phyloP scores from a whole-genome alignment of 495 filamentous ascomycete genomes.

The Astrocystis sublimbata region DNA sequence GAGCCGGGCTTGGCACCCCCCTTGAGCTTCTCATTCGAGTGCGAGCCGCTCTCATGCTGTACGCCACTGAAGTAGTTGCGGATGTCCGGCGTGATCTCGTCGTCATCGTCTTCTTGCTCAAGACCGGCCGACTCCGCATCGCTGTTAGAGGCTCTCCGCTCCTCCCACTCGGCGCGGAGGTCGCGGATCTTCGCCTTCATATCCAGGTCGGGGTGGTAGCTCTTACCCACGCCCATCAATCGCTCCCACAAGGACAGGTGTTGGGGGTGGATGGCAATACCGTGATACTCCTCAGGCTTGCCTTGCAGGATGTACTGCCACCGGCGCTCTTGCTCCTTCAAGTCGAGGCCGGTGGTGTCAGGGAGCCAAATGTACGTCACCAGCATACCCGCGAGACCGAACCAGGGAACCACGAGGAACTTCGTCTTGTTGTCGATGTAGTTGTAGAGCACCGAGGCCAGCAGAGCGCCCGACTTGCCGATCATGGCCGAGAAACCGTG shows the following conservation, averaged over 20 bases:
- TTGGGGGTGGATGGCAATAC: slow-evolving; percentile 80
- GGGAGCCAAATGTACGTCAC: slow-evolving; percentile 80
- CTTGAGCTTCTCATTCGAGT: slow-evolving; percentile 25
- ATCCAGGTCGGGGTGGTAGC: slow-evolving; percentile 78
- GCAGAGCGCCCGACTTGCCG: slow-evolving; percentile 80
- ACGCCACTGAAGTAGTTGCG: slow-evolving; percentile 46
- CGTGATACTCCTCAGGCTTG: slow-evolving; percentile 77
- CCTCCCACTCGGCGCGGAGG: slow-evolving; percentile 57
- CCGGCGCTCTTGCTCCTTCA: slow-evolving; percentile 91
- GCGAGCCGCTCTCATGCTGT: too few species aligned
- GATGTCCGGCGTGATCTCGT: slow-evolving; percentile 43
- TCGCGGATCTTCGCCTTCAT: slow-evolving; percentile 78
- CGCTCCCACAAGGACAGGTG: slow-evolving; percentile 85
- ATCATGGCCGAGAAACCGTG: slow-evolving; percentile 85
- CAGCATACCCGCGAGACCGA: slow-evolving; percentile 78
- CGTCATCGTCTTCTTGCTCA: slow-evolving; percentile 41
- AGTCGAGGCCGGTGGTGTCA: slow-evolving; percentile 87
- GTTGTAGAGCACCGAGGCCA: slow-evolving; percentile 83
- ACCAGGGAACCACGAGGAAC: slow-evolving; percentile 91
- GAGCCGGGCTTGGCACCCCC: slow-evolving; percentile 4
- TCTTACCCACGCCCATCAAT: slow-evolving; percentile 64
- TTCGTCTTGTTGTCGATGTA: slow-evolving; percentile 77
- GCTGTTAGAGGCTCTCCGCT: slow-evolving; percentile 23
- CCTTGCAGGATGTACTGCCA: slow-evolving; percentile 78
- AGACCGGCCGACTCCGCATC: slow-evolving; percentile 31